These are phyloP conservation scores for Amphibolis antarctica DNA, from an alignment of 106 monocot species.

Conservation along the genomic window DNA sequence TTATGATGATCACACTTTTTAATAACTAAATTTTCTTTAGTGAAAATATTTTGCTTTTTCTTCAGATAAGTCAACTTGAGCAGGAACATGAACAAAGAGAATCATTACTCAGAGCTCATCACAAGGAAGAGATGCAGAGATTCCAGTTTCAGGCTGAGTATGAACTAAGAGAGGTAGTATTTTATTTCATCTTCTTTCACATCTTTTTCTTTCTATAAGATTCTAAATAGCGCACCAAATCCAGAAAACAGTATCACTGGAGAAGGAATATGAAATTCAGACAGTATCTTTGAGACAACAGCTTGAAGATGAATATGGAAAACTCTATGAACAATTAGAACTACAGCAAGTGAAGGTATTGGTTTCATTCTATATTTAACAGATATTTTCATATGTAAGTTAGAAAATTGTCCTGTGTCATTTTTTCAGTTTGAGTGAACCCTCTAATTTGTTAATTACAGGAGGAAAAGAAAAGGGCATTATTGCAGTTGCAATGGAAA, in stretches of 20 bases:
- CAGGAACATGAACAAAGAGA: conserved; percentile 65
- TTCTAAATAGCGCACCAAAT: conserved; percentile 4
- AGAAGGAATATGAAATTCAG: conserved; percentile 96
- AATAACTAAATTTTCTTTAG: background rate
- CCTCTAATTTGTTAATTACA: conserved; percentile 22
- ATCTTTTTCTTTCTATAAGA: background rate
- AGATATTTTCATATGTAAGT: background rate
- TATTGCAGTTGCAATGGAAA: conserved; percentile 93
- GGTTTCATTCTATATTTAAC: background rate
- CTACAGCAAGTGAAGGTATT: conserved; percentile 71
- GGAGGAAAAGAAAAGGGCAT: conserved; percentile 84
- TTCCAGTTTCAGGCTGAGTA: conserved; percentile 66
- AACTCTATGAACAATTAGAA: conserved; percentile 72
- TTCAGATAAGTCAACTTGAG: conserved; percentile 63
- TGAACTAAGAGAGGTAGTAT: conserved; percentile 80
- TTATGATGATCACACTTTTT: too few species aligned
- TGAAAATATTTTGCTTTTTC: background rate
- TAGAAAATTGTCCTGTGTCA: background rate
- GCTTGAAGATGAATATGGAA: conserved; percentile 69
- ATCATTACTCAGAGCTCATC: conserved; percentile 37
- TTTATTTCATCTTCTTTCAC: background rate
- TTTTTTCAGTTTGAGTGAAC: background rate
- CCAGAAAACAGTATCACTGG: conserved; percentile 55
- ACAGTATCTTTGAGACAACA: conserved; percentile 57
- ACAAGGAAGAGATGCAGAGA: conserved; percentile 65